phyloP scores from a whole-genome alignment of 2,329 filamentous ascomycete genomes.

The Paecilomyces fulvus region DNA sequence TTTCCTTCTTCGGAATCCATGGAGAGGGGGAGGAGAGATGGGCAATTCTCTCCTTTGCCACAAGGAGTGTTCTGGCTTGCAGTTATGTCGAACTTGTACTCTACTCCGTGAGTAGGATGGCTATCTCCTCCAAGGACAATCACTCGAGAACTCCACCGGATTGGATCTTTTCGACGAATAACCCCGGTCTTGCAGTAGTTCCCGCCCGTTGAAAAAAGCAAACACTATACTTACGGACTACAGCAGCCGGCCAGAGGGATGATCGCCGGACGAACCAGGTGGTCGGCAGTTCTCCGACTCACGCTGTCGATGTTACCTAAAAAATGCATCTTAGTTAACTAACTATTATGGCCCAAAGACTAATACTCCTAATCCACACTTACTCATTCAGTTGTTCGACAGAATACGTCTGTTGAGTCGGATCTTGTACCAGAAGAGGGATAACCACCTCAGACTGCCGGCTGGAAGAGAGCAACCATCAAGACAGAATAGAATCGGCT shows the following conservation, averaged over 20 bases:
- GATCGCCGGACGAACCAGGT: neutral
- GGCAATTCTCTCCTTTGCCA: neutral
- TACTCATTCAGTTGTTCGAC: neutral
- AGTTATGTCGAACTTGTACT: neutral
- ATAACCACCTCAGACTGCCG: neutral
- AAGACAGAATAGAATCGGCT: neutral
- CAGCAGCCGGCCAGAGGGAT: neutral
- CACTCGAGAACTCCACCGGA: neutral
- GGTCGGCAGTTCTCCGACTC: neutral
- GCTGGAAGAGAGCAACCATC: neutral
- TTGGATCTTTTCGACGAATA: neutral
- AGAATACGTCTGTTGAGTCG: neutral
- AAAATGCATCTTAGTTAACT: neutral
- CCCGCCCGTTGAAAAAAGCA: neutral
- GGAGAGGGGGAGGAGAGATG: neutral
- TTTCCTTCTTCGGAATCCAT: neutral
- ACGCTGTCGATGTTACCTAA: neutral
- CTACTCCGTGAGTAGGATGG: neutral
- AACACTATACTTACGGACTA: neutral
- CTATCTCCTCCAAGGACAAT: neutral
- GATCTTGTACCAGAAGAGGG: neutral
- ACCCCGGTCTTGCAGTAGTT: neutral
- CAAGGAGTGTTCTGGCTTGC: neutral
- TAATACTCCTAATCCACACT: neutral
- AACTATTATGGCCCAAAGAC: neutral